Conservation (phyloP, 192 early-diverging fungal genomes). For the Backusella tarrabulga region DNA sequence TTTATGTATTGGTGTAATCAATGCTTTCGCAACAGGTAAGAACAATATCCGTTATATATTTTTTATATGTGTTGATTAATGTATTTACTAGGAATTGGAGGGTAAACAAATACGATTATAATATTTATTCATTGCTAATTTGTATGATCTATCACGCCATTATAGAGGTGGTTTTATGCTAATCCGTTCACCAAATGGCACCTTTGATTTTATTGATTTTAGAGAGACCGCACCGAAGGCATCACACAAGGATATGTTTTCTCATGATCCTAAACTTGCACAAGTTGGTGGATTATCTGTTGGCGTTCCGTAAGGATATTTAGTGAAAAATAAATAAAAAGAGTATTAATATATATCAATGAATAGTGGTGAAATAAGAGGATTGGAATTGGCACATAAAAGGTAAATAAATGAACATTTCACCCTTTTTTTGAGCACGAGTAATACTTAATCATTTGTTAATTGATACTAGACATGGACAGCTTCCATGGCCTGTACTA, state of each 20-base stretch:
- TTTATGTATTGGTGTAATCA: slow-evolving; percentile 83
- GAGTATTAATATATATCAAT: not conserved
- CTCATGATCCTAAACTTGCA: slow-evolving; percentile 63
- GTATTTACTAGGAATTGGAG: slow-evolving; percentile 63
- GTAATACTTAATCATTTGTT: too few species aligned
- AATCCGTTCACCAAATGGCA: slow-evolving; percentile 59
- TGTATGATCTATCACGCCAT: not conserved
- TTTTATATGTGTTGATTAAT: not conserved
- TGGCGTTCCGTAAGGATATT: slow-evolving; percentile 66
- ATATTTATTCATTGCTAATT: not conserved
- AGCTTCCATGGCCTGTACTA: slow-evolving; percentile 76
- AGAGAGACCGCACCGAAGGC: slow-evolving; percentile 80
- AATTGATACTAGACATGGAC: slow-evolving; percentile 55
- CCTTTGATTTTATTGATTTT: slow-evolving; percentile 79
- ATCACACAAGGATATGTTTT: slow-evolving; percentile 75
- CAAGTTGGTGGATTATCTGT: slow-evolving; percentile 71
- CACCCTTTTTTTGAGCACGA: not conserved
- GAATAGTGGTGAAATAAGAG: slow-evolving; percentile 78
- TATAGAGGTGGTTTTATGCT: slow-evolving; percentile 90
- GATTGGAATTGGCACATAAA: slow-evolving; percentile 76
- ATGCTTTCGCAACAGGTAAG: slow-evolving; percentile 77
- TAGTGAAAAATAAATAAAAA: not conserved
- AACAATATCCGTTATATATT: not conserved
- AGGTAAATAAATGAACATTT: slow-evolving; percentile 30
- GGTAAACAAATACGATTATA: slow-evolving; percentile 13